A percentile compares a stretch with the other conserved stretches of the same genome.
These are phyloP conservation scores for Fistulifera pelliculosa DNA, from an alignment of 108 stramenopile species.

Conservation along the genomic window DNA sequence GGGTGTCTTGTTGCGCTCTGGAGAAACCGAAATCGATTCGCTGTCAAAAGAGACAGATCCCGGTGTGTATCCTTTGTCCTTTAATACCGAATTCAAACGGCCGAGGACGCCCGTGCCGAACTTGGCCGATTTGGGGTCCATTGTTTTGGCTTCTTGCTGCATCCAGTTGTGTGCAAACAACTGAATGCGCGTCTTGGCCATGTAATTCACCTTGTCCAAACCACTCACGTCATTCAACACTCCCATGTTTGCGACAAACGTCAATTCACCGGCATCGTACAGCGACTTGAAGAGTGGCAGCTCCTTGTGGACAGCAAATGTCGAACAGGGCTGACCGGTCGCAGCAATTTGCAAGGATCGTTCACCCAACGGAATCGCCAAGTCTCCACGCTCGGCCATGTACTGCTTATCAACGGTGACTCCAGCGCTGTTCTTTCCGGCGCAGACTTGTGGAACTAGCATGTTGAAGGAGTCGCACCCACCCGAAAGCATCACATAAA, in stretches of 20 bases:
- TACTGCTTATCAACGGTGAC: slow-evolving; percentile 21
- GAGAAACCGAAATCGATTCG: too few relatives aligned
- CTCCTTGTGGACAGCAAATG: slow-evolving; percentile 31
- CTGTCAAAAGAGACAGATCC: too few relatives aligned
- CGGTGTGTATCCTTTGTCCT: neutral
- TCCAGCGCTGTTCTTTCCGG: slow-evolving; percentile 3
- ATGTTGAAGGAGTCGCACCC: slow-evolving; percentile 50
- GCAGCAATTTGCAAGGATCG: slow-evolving; percentile 16
- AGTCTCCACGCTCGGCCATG: slow-evolving; percentile 14
- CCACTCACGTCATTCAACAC: slow-evolving; percentile 13
- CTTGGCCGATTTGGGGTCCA: slow-evolving; percentile 24
- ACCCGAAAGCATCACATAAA: slow-evolving; percentile 42
- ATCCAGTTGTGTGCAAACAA: slow-evolving; percentile 57
- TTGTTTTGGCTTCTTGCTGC: slow-evolving; percentile 20
- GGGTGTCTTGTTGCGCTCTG: too few relatives aligned
- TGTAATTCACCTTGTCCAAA: slow-evolving; percentile 16
- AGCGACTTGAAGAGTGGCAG: slow-evolving; percentile 17
- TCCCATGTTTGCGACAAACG: slow-evolving; percentile 40
- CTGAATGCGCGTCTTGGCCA: slow-evolving; percentile 3
- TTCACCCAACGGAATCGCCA: slow-evolving; percentile 14
- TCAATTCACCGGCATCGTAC: slow-evolving; percentile 28
- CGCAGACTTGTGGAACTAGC: slow-evolving; percentile 38
- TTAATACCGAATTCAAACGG: slow-evolving; percentile 8
- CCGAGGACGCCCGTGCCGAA: slow-evolving; percentile 27
- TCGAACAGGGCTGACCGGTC: slow-evolving; percentile 21